Conservation (phyloP, 345 rosid genomes). For the Pistacia vera region DNA sequence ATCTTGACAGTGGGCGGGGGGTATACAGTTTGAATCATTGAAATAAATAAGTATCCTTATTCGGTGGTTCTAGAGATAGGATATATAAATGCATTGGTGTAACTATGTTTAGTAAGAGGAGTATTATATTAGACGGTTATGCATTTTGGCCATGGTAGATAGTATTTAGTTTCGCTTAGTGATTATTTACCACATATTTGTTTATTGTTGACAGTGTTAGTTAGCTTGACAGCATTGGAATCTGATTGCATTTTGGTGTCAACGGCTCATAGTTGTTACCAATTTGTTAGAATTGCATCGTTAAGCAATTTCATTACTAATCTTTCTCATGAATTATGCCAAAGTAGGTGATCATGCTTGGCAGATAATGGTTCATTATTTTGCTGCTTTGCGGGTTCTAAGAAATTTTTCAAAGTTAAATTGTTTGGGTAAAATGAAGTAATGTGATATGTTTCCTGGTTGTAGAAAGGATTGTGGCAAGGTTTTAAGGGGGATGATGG, state of each 20-base stretch:
- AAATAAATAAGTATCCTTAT: no score
- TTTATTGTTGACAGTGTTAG: neutral
- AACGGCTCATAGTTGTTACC: no score
- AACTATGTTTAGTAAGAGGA: no score
- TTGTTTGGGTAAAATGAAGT: neutral
- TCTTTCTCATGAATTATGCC: neutral
- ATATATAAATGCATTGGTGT: no score
- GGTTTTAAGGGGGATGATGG: slow-evolving; percentile 52
- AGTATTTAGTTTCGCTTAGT: no score
- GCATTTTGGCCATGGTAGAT: no score
- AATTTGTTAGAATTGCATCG: neutral
- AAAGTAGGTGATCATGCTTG: neutral
- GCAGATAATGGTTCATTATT: neutral
- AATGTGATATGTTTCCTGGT: slow-evolving; percentile 19
- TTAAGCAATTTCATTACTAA: neutral
- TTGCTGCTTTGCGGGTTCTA: neutral
- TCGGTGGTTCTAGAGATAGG: no score
- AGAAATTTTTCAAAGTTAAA: neutral
- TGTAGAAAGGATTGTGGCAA: slow-evolving; percentile 73
- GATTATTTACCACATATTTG: neutral
- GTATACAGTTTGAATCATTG: no score
- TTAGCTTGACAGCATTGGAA: neutral
- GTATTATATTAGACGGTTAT: no score
- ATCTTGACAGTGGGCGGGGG: no score
- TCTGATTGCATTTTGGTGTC: neutral